Base-by-base conservation (phyloP, 2,329 filamentous ascomycete genomes). In the Ophiostoma sp. region DNA sequence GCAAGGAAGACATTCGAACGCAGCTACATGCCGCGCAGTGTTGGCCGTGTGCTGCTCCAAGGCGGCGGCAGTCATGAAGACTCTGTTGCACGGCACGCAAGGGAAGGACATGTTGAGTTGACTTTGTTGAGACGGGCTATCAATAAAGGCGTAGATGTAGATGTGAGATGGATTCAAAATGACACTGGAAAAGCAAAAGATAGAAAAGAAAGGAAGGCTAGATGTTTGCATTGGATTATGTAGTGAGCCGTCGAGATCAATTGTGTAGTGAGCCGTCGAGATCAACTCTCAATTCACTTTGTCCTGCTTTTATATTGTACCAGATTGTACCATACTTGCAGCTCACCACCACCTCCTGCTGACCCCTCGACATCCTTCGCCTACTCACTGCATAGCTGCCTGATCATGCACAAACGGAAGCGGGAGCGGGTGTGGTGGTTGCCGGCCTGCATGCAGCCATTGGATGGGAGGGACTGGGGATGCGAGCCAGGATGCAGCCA, bases 361-460 rank as follows among this genome's bases (percentile, higher is more conserved):
- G 27, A 20, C 44, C 10, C 52, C 23, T 27, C n/a, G n/a, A 27
- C 23, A 57, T 57, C 52, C 15, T 48, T 48, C 44, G 44, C 44
- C 52, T 57, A 57, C 11, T 27, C 52, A 27, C 52, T 57, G 52
- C 52, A 57, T 2, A 11, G 52, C 52, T 23, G 52, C 52, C 52
- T 57, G 52, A 57, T 57, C 52, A 57, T 57, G 52, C 52, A 57
- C n/a, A 31, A 15, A 13, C n/a, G 52, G 52, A n/a, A 27, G 52
- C 10, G 52, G 52, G 52, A 8, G 52, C 52, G 52, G 52, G 52
- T 13, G 52, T 27, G 13, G 10, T 57, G n/a, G 23, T 15, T 57
- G 52, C 10, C 11, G 23, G 4, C 23, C 11, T 27, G 52, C 52
- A 27, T 57, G 23, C n/a, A 15, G 52, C 52, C 23, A 57, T 27